Evolutionary conservation across 331 rosid species (phyloP).

Genomic region (Quercus tomentella): DNA sequence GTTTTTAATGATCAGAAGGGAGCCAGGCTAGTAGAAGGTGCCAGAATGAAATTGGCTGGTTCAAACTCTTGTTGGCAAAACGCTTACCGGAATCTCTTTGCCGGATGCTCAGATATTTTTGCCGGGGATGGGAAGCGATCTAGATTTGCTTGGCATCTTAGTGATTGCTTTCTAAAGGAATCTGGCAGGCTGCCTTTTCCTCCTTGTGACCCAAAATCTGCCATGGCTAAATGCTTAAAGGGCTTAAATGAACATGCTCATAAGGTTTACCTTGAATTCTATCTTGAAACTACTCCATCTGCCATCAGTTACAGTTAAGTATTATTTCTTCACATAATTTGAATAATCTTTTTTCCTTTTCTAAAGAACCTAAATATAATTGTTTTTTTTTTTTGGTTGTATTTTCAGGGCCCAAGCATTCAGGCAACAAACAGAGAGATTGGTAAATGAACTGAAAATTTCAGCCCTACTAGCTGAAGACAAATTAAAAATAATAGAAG

Average conservation of each 20-base stretch:
- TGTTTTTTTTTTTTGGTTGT: neutral
- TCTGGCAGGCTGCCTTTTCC: conserved; percentile 76
- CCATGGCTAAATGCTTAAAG: conserved; percentile 46
- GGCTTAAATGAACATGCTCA: conserved; percentile 51
- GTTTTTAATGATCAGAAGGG: conserved; percentile 54
- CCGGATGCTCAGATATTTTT: conserved; percentile 69
- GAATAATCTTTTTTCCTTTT: neutral
- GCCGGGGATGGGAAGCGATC: conserved; percentile 61
- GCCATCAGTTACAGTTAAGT: conserved; percentile 85
- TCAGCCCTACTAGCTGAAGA: conserved; percentile 67
- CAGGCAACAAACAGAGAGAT: conserved; percentile 69
- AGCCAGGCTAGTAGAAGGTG: conserved; percentile 40
- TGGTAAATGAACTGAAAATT: conserved; percentile 70
- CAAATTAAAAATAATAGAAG: conserved; percentile 54
- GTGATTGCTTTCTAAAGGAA: conserved; percentile 82
- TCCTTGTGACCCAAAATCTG: conserved; percentile 45
- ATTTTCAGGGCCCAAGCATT: conserved; percentile 57
- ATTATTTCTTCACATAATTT: neutral
- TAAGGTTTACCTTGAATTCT: conserved; percentile 73
- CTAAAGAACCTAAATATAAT: neutral
- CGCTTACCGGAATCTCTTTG: conserved; percentile 62
- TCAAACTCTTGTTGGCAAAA: conserved; percentile 69
- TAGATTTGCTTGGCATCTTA: conserved; percentile 84
- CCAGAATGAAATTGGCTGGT: conserved; percentile 43
- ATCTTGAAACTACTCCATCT: conserved; percentile 77